phyloP scores from a whole-genome alignment of 306 rosid species.

The Alnus glutinosa region DNA sequence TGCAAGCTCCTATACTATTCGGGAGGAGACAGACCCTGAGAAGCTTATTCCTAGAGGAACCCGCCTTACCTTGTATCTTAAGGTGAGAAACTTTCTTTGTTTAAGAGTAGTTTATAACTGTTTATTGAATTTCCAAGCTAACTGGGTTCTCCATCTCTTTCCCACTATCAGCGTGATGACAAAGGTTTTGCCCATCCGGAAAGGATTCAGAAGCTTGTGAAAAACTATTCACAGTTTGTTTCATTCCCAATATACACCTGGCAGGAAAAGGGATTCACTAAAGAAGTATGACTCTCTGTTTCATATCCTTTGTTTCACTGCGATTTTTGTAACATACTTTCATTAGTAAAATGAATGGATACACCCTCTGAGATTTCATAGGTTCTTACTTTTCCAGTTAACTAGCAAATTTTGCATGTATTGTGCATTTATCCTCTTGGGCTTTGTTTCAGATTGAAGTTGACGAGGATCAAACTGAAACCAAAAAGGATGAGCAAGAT shows the following conservation, averaged over 20 bases:
- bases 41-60: constrained; percentile 91
- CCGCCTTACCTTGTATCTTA: constrained; percentile 73
- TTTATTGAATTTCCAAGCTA: constrained; percentile 22
- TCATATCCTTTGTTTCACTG: constrained; percentile 7
- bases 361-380: not conserved
- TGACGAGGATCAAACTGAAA: constrained; percentile 84
- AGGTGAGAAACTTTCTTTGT: constrained; percentile 37
- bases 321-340: not conserved
- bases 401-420: constrained; percentile 5
- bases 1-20: constrained; percentile 85
- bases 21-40: constrained; percentile 89
- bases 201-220: constrained; percentile 81
- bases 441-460: constrained; percentile 70
- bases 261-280: constrained; percentile 92
- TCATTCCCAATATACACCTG: constrained; percentile 93
- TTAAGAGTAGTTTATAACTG: not conserved
- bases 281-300: constrained; percentile 56
- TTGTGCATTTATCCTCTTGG: constrained; percentile 12
- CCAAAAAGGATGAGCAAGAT: constrained; percentile 60
- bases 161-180: constrained; percentile 68
- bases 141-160: constrained; percentile 3
- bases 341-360: not conserved
- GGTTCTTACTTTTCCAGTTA: not conserved
- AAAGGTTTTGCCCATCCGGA: constrained; percentile 92
- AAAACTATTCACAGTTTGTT: constrained; percentile 90